Evolutionary conservation across 805 yeast genomes (phyloP).

Genomic region (Brettanomyces sp.): DNA sequence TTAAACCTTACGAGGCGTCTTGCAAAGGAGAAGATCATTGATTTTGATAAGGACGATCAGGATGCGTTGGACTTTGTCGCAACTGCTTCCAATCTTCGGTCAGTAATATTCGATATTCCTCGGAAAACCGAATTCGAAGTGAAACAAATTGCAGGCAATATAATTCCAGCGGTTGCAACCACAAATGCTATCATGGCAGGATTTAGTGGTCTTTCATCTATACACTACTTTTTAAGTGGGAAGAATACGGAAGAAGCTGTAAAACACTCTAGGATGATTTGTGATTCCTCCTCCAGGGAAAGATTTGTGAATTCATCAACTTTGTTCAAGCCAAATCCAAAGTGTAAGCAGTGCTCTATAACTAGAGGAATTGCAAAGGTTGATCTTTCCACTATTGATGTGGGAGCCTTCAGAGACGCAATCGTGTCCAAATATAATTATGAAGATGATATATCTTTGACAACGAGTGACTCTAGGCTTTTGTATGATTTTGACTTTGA

Average conservation of each 20-base stretch:
- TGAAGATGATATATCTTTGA: constrained; percentile 49
- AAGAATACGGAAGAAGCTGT: constrained; percentile 19
- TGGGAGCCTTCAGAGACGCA: constrained; percentile 43
- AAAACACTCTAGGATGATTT: constrained; percentile 36
- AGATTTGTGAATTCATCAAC: constrained; percentile 58
- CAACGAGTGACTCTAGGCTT: constrained; percentile 37
- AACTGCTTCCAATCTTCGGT: constrained; percentile 74
- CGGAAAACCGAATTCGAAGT: constrained; percentile 72
- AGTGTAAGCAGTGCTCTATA: constrained; percentile 62
- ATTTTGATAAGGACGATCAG: constrained; percentile 91
- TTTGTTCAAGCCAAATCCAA: constrained; percentile 52
- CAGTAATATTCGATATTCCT: constrained; percentile 60
- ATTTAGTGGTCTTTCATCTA: constrained; percentile 64
- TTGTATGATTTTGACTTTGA: constrained; percentile 84
- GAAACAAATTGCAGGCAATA: constrained; percentile 94
- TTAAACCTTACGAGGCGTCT: constrained; percentile 41
- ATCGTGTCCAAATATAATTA: constrained; percentile 44
- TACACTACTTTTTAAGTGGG: constrained; percentile 33
- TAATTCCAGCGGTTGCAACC: constrained; percentile 97
- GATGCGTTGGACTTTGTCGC: constrained; percentile 85
- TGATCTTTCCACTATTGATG: constrained; percentile 22
- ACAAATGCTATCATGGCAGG: constrained; percentile 96
- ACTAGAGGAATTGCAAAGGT: constrained; percentile 41
- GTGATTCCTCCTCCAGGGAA: constrained; percentile 44
- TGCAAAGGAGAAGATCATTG: constrained; percentile 30